Percentiles rank a stretch among this genome's conserved stretches.
phyloP scores from a whole-genome alignment of 2,329 filamentous ascomycete species.

The Ceratocystis lukuohia region DNA sequence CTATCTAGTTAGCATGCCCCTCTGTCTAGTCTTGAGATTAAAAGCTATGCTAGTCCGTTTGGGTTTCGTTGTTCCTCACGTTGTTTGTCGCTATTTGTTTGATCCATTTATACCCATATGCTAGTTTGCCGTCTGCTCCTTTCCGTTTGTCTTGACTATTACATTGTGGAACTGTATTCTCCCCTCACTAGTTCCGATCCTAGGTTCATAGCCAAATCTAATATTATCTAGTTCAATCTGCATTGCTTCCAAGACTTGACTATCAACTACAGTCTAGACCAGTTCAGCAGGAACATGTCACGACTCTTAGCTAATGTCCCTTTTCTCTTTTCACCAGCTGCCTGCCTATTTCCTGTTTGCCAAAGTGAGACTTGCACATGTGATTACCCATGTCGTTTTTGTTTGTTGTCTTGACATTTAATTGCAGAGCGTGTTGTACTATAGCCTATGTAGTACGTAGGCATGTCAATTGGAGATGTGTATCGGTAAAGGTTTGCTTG shows the following conservation, averaged over 20 bases:
- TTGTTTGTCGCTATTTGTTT: background rate
- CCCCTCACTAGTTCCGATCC: no score
- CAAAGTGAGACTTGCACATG: background rate
- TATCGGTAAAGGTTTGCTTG: background rate
- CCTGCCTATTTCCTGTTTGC: background rate
- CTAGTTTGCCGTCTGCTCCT: background rate
- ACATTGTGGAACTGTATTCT: no score
- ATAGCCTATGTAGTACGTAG: background rate
- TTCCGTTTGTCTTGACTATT: no score
- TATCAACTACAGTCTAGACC: no score
- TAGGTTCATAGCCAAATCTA: no score
- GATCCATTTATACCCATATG: background rate
- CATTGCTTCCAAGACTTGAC: no score
- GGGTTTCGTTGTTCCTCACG: background rate
- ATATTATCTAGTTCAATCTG: no score
- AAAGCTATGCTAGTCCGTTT: background rate
- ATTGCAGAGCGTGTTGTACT: background rate
- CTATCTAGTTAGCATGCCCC: background rate
- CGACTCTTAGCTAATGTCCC: background rate
- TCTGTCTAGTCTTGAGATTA: background rate
- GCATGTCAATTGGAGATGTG: background rate
- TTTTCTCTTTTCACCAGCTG: background rate
- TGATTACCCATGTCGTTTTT: background rate
- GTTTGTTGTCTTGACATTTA: background rate
- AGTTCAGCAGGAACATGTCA: no score